Percentiles rank a stretch among this genome's conserved stretches.
Evolutionary conservation across 345 rosid genomes (phyloP).

Genomic region (Pugionium cornutum): DNA sequence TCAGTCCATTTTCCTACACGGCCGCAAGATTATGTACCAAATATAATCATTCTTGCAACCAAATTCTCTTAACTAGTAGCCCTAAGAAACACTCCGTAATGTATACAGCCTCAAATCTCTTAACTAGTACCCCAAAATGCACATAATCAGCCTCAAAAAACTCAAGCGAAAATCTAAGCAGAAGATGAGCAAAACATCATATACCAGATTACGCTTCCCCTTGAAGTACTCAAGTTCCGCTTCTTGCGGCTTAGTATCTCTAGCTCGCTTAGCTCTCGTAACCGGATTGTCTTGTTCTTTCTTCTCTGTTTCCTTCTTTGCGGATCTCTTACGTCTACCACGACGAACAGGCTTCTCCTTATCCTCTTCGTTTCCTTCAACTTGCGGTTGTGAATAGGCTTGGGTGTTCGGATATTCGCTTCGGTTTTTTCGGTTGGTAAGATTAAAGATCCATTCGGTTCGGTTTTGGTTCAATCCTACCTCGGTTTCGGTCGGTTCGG

Average conservation of each 20-base stretch:
- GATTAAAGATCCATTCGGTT: too few species aligned
- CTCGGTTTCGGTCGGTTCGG: too few species aligned
- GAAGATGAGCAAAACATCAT: background rate
- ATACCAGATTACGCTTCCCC: slow-evolving; percentile 80
- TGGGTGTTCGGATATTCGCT: too few species aligned
- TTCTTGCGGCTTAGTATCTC: slow-evolving; percentile 48
- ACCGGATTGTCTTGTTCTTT: slow-evolving; percentile 28
- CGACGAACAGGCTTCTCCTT: slow-evolving; percentile 17
- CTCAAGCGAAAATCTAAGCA: background rate
- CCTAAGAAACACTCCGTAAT: too few species aligned
- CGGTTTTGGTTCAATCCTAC: too few species aligned
- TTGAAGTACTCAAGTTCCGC: slow-evolving; percentile 66
- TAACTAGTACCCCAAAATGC: background rate
- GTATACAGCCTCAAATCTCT: too few species aligned
- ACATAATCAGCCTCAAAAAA: background rate
- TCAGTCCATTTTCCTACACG: background rate
- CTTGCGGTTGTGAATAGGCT: background rate
- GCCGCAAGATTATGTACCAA: background rate
- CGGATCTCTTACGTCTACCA: slow-evolving; percentile 15
- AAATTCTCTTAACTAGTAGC: too few species aligned
- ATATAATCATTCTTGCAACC: background rate
- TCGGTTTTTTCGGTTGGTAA: too few species aligned
- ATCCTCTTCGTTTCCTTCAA: background rate
- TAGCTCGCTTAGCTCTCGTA: slow-evolving; percentile 56
- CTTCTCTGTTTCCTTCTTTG: slow-evolving; percentile 9